A percentile compares a stretch with the other conserved stretches of the same genome.
phyloP scores from a whole-genome alignment of 257 asterid genomes.

The Nemophila menziesii region DNA sequence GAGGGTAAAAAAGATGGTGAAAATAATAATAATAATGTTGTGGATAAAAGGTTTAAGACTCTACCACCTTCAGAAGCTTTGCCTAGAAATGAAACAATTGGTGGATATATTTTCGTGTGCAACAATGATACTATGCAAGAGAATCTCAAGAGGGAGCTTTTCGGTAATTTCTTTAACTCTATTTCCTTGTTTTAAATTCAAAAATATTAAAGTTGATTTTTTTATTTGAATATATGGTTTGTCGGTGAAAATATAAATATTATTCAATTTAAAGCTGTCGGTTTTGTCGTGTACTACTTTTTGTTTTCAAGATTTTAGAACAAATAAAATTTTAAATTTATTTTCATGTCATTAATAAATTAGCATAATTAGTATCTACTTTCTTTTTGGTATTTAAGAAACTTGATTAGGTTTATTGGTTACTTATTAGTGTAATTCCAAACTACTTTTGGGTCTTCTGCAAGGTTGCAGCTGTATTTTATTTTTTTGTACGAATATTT shows the following conservation, averaged over 20 bases:
- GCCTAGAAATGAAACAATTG: conserved; percentile 91
- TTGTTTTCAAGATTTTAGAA: not conserved
- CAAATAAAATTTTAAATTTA: not conserved
- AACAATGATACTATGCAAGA: conserved; percentile 97
- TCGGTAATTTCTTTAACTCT: conserved; percentile 38
- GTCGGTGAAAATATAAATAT: too few relatives aligned
- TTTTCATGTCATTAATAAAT: not conserved
- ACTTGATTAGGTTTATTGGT: not conserved
- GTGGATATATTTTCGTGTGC: conserved; percentile 95
- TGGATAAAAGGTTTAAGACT: conserved; percentile 92
- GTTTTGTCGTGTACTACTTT: too few relatives aligned
- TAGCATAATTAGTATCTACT: too few relatives aligned
- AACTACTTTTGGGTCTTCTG: not conserved
- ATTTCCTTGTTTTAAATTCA: not conserved
- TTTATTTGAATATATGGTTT: not conserved
- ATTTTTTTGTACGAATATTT: too few relatives aligned
- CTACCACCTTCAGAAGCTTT: conserved; percentile 81
- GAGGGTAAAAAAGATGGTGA: conserved; percentile 21
- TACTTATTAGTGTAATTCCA: not conserved
- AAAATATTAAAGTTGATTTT: not conserved
- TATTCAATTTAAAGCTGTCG: too few relatives aligned
- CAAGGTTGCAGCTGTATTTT: not conserved
- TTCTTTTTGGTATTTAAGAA: not conserved
- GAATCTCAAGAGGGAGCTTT: conserved; percentile 83
- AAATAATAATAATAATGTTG: conserved; percentile 19